Base-by-base conservation (phyloP, 176 grass and related monocot genomes). In the Avena eriantha region DNA sequence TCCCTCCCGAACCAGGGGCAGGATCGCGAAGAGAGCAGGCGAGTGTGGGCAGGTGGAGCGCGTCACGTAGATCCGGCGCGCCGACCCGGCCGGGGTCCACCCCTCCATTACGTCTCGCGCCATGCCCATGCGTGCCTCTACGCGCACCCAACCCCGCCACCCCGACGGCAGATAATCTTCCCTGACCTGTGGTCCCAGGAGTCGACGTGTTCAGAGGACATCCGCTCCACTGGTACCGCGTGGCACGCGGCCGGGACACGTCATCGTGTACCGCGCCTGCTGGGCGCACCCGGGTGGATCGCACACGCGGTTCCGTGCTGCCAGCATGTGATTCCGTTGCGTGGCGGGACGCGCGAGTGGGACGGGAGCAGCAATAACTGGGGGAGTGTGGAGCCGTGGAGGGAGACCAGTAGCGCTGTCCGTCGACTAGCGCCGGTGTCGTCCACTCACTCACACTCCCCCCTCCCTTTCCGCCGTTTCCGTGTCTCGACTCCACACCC, bases 351-450 rank as follows among this genome's bases (percentile, higher is more conserved):
- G 34, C 17, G 66, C 34, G 67, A 69, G 67, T 69, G 67, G 33
- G 76, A 34, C 19, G 31, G 2, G 24, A 14, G 57, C 57, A 24
- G 58, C 26, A 65, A 48, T 49, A 64, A 80, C 16, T 48, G n/a
- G 33, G 35, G 66, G 66, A 39, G 18, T 69, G 18, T 69, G 2
- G 65, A 17, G 61, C 61, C 60, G 60, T 4, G 36, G 36, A 41
- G 39, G 39, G 39, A 41, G 39, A 12, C 48, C 6, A 5, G 12
- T 36, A 43, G 36, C 21, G 8, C 39, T 41, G 39, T 41, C 18
- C 48, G 68, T 71, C 69, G 36, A 71, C 79, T n/a, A 69, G 80
- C 31, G 64, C 29, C 21, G 81, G 53, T 75, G 82, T 84, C 82
- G 16, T 73, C 69, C 82, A 60, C 69, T 73, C 81, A 16, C 73